phyloP scores from a whole-genome alignment of 768 basidiomycete species.

The Collybia sp. region DNA sequence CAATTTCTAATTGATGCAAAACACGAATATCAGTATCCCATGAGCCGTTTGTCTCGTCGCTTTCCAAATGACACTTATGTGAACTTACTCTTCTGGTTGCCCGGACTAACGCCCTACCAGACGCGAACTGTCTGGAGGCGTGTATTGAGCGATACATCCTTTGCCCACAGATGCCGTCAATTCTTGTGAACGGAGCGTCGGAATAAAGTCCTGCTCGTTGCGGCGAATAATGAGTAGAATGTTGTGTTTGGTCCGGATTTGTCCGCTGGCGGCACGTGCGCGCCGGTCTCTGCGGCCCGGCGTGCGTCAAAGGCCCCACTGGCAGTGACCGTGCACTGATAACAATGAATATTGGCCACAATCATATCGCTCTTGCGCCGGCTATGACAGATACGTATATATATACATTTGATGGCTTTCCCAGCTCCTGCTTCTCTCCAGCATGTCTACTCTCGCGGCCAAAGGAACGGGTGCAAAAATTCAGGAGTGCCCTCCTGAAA shows the following conservation, averaged over 20 bases:
- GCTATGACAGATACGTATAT: not conserved
- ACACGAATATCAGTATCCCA: not conserved
- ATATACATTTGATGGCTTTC: not conserved
- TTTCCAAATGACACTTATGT: too few species aligned
- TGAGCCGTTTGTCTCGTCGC: too few species aligned
- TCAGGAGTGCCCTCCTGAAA: not conserved
- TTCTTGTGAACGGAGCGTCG: not conserved
- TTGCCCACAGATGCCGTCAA: conserved; percentile 16
- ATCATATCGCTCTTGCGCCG: not conserved
- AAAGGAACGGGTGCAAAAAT: not conserved
- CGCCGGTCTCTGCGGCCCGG: not conserved
- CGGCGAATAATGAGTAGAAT: conserved; percentile 11
- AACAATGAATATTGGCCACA: not conserved
- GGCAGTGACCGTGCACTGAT: not conserved
- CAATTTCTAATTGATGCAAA: conserved; percentile 43
- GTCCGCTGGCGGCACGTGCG: conserved; percentile 25
- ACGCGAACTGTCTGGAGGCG: conserved; percentile 47
- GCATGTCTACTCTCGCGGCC: not conserved
- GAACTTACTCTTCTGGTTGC: conserved; percentile 55
- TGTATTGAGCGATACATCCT: conserved; percentile 56
- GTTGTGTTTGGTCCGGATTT: conserved; percentile 30
- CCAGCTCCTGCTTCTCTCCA: not conserved
- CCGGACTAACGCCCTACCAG: conserved; percentile 43
- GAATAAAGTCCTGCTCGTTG: conserved; percentile 5
- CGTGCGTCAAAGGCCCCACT: not conserved